These are phyloP conservation scores for Helianthus tuberosus DNA, from an alignment of 129 eudicot species.

Conservation along the genomic window DNA sequence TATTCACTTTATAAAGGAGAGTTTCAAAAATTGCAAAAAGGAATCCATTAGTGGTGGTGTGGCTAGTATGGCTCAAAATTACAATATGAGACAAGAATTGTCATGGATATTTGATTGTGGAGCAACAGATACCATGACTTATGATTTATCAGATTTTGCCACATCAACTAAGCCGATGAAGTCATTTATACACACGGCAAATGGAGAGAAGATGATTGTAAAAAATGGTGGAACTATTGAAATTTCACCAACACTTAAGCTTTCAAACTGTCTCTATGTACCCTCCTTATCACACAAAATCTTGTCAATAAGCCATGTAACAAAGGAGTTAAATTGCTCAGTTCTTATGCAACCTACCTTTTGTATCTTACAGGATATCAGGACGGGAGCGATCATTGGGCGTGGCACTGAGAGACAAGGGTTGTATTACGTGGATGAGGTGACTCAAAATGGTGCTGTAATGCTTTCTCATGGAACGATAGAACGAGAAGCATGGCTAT, in stretches of 20 bases:
- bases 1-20: too few relatives aligned
- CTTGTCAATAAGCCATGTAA: neutral
- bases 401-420: too few relatives aligned
- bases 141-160: neutral
- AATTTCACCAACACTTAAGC: neutral
- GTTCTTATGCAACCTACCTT: too few relatives aligned
- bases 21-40: too few relatives aligned
- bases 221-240: neutral
- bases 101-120: neutral
- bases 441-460: too few relatives aligned
- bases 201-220: neutral
- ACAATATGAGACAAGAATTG: neutral
- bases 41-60: too few relatives aligned
- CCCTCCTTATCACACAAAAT: neutral
- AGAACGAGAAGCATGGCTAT: too few relatives aligned
- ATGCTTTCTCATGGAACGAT: too few relatives aligned
- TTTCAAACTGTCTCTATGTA: neutral
- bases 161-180: neutral
- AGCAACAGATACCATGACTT: neutral
- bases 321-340: too few relatives aligned
- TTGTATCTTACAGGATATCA: too few relatives aligned
- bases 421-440: too few relatives aligned
- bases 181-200: neutral
- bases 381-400: too few relatives aligned
- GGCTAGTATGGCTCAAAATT: neutral